A percentile compares a stretch with the other conserved stretches of the same genome.
Evolutionary conservation across 441 rosid species (phyloP).

Genomic region (Gossypium schwendimanii): DNA sequence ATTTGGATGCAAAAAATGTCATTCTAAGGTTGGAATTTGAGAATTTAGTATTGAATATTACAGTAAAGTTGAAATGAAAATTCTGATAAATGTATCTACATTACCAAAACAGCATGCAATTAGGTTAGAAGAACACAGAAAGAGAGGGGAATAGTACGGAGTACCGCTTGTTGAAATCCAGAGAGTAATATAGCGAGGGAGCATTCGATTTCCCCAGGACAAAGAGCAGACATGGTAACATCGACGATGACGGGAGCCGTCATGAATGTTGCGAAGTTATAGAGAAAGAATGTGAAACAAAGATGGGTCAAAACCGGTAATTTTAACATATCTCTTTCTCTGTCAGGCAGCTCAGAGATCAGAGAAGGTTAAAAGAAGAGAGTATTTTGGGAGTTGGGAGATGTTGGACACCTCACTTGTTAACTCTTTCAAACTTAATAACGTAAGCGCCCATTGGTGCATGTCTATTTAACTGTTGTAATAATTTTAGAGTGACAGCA

Average conservation of each 20-base stretch:
- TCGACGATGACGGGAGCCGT: conserved; percentile 26
- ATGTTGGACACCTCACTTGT: not conserved
- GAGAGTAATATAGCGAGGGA: conserved; percentile 29
- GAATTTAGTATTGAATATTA: not conserved
- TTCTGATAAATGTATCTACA: not conserved
- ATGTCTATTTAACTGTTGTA: not conserved
- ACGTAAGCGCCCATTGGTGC: not conserved
- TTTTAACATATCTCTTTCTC: conserved; percentile 14
- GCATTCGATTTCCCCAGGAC: conserved; percentile 32
- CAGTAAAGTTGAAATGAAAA: not conserved
- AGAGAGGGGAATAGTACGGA: not conserved
- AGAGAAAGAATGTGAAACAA: conserved; percentile 28
- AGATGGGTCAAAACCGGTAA: conserved; percentile 14
- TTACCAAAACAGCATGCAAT: not conserved
- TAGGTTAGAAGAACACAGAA: not conserved
- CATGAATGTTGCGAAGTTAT: conserved; percentile 25
- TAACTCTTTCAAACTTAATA: not conserved
- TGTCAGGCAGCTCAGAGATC: not conserved
- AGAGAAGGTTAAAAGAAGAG: not conserved
- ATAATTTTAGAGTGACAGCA: not conserved
- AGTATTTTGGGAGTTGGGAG: not conserved
- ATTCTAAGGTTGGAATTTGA: not conserved
- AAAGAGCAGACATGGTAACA: conserved; percentile 30
- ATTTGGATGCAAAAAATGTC: not conserved
- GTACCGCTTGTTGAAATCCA: conserved; percentile 42